Evolutionary conservation across 768 basidiomycete genomes (phyloP), one percentile per base, ranked within the genome.

Genomic region (Tremella yokohamensis): DNA sequence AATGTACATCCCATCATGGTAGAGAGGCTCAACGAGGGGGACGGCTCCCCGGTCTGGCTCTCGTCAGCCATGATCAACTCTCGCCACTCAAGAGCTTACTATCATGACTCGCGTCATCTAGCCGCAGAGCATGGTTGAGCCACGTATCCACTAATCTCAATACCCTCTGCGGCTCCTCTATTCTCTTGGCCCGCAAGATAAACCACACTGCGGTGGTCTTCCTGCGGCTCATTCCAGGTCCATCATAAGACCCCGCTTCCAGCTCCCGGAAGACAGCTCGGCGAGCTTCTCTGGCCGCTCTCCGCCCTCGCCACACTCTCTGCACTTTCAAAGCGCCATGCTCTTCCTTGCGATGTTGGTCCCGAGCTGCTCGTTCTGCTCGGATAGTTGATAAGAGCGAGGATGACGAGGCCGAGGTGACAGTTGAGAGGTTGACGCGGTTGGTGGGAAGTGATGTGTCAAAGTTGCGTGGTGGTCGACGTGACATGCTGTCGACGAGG

Each of bases 351-450:
- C 66, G n/a, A 6, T 40, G 34, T 13, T 64, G 54, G 60, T 76
- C 75, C 42, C 75, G 25, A 6, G 57, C 55, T 29, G 61, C 58
- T 29, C 75, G 57, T 58, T 76, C 69, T 2, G 64, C 65, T 47
- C 73, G 55, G 16, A 74, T 67, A 20, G 56, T 45, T 2, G 61
- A 61, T 8, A 74, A 56, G 15, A 74, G 57, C 9, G 65, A 57
- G 3, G 62, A 55, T 0, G 75, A 69, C 1, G 66, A 68, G 6
- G 72, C 58, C 3, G 75, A 60, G n/a, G 68, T 54, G 11, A 63
- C 62, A 11, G 67, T 73, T 4, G 72, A 73, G n/a, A 76, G 68
- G 58, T 76, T 68, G 59, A 75, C 65, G 15, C 64, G 57, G 54
- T 62, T 58, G 25, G 29, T 34, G 29, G 29, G 29, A 11, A 34